A percentile compares a stretch with the other conserved stretches of the same genome.
These are phyloP conservation scores for Trichocomaceae sp. DNA, from an alignment of 2,329 filamentous ascomycete species.

Conservation along the genomic window DNA sequence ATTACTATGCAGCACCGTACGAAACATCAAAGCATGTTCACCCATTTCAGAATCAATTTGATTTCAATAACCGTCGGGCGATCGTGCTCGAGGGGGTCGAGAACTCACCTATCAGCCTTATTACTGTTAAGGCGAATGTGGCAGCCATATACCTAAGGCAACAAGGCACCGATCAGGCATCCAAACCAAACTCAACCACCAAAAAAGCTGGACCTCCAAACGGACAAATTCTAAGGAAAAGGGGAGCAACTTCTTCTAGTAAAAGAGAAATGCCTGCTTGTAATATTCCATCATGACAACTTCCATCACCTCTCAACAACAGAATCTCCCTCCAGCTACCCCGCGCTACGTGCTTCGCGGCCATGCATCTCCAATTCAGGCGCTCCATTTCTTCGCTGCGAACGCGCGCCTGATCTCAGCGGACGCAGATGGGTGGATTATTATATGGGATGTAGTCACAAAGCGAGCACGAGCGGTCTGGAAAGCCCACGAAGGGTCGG, in stretches of 20 bases:
- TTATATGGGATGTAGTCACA: constrained; percentile 76
- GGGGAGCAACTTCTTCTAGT: neutral
- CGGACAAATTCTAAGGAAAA: neutral
- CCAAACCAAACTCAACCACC: neutral
- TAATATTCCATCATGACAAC: constrained; percentile 1
- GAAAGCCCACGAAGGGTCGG: constrained; percentile 71
- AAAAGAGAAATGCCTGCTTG: neutral
- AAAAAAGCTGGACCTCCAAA: neutral
- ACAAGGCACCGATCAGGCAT: constrained; percentile 6
- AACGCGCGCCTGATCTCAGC: constrained; percentile 77
- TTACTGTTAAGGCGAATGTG: too few species aligned
- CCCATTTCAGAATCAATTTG: constrained; percentile 1
- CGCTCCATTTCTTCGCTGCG: constrained; percentile 61
- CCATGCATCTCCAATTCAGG: constrained; percentile 73
- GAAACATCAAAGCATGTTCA: constrained; percentile 8
- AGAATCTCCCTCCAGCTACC: constrained; percentile 43
- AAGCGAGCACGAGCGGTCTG: constrained; percentile 79
- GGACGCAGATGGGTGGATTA: constrained; percentile 82
- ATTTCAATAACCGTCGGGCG: constrained; percentile 1
- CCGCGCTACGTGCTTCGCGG: constrained; percentile 73
- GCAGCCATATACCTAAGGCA: neutral
- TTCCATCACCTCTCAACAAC: constrained; percentile 10
- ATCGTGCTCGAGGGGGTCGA: constrained; percentile 6
- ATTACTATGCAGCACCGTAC: constrained; percentile 7
- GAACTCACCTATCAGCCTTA: too few species aligned